Percentiles rank a stretch among this genome's conserved stretches.
These are phyloP conservation scores for Rhodomyrtus tomentosa DNA, from an alignment of 345 rosid species.

Conservation along the genomic window DNA sequence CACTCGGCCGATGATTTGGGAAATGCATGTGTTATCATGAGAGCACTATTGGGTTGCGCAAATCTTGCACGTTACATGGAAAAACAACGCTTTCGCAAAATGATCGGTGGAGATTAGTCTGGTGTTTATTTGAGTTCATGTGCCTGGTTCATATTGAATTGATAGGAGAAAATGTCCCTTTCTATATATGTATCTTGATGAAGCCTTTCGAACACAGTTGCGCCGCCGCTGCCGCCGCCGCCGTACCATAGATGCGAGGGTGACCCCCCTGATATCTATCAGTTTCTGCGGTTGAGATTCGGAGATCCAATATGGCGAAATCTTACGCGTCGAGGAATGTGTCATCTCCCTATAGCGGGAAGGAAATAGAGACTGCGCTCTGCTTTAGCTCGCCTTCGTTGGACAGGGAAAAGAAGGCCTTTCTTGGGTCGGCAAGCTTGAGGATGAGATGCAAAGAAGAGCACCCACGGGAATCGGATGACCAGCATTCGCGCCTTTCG, in stretches of 20 bases:
- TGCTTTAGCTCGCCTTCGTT: slow-evolving; percentile 6
- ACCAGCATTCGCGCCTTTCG: neutral
- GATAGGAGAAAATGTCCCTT: neutral
- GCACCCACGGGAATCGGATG: slow-evolving; percentile 7
- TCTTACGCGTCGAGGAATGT: neutral
- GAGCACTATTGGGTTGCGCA: neutral
- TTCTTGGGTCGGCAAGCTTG: slow-evolving; percentile 9
- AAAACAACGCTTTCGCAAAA: neutral
- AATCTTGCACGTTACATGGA: neutral
- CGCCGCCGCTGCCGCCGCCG: neutral
- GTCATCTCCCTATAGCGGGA: neutral
- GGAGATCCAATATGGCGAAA: neutral
- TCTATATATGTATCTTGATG: neutral
- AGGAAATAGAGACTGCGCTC: neutral
- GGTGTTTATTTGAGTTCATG: neutral
- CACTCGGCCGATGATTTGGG: neutral
- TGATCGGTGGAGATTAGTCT: neutral
- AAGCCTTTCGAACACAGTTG: neutral
- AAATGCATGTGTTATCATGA: neutral
- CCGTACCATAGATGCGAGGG: neutral
- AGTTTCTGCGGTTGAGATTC: neutral
- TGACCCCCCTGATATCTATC: neutral
- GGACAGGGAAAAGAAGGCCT: slow-evolving; percentile 16
- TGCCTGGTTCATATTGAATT: neutral
- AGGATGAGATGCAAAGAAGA: slow-evolving; percentile 10